Conservation (phyloP, 306 rosid species). For the Acacia acuminata region DNA sequence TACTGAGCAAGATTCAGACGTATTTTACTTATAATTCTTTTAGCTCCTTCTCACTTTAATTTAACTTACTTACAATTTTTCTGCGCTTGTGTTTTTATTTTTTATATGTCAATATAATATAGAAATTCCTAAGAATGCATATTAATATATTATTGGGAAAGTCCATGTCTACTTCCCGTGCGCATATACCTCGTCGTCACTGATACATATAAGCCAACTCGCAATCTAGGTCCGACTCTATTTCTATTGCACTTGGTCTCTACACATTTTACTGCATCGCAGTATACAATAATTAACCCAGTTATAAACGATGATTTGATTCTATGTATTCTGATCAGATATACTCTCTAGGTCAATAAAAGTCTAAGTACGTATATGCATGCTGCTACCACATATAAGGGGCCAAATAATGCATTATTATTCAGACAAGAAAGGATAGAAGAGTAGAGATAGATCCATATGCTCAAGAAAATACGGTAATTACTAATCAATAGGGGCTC, state of each 20-base stretch:
- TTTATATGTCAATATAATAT: too few species aligned
- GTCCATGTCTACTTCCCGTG: too few species aligned
- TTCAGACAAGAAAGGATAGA: conserved; percentile 40
- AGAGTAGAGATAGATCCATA: conserved; percentile 38
- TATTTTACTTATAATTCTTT: not conserved
- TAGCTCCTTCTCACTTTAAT: too few species aligned
- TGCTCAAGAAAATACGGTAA: conserved; percentile 40
- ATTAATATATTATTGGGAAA: too few species aligned
- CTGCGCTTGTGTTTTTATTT: too few species aligned
- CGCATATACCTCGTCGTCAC: too few species aligned
- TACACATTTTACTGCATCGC: too few species aligned
- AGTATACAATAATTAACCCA: conserved; percentile 1
- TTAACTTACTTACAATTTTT: too few species aligned
- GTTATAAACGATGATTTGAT: not conserved
- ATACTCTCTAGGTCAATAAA: conserved; percentile 26
- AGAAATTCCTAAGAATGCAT: too few species aligned
- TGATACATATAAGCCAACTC: too few species aligned
- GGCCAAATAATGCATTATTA: conserved; percentile 7
- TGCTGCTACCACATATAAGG: conserved; percentile 31
- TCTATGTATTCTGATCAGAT: not conserved
- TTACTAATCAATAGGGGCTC: conserved; percentile 33
- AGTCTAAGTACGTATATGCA: not conserved
- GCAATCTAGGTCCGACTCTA: too few species aligned
- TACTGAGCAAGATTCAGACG: conserved; percentile 49
- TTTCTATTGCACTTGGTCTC: too few species aligned